Conservation (phyloP, 2,329 filamentous ascomycete species). For the Achaetomium macrosporum region DNA sequence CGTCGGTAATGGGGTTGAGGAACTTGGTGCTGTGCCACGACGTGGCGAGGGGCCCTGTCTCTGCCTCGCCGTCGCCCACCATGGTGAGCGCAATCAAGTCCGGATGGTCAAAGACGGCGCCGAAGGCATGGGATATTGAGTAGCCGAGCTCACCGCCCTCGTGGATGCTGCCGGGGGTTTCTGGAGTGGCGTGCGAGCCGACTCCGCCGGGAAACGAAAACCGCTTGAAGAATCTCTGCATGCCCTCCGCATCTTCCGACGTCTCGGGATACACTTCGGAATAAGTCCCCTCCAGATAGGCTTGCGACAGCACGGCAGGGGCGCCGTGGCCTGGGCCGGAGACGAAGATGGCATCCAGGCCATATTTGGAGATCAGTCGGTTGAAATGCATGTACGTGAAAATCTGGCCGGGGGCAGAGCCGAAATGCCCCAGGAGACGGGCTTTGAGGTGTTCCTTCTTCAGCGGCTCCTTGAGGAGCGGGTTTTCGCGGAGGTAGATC, state of each 20-base stretch:
- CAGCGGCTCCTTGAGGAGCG: slow-evolving; percentile 63
- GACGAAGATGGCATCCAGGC: slow-evolving; percentile 65
- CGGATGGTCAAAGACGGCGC: slow-evolving; percentile 69
- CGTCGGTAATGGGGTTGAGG: slow-evolving; percentile 71
- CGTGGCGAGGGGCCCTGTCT: slow-evolving; percentile 72
- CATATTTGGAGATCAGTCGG: slow-evolving; percentile 73
- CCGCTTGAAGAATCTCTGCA: slow-evolving; percentile 74
- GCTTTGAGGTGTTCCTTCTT: slow-evolving; percentile 66
- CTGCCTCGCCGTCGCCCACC: slow-evolving; percentile 76
- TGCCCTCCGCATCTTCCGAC: slow-evolving; percentile 59
- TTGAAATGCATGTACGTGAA: slow-evolving; percentile 83
- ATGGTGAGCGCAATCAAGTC: slow-evolving; percentile 69
- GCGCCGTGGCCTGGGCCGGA: slow-evolving; percentile 75
- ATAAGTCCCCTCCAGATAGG: slow-evolving; percentile 72
- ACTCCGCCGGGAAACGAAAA: slow-evolving; percentile 79
- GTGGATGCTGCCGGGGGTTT: slow-evolving; percentile 71
- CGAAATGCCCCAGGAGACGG: slow-evolving; percentile 71
- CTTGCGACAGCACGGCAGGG: slow-evolving; percentile 68
- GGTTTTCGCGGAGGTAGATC: slow-evolving; percentile 72
- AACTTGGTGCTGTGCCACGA: slow-evolving; percentile 82
- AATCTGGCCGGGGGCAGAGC: slow-evolving; percentile 72
- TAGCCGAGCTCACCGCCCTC: slow-evolving; percentile 81
- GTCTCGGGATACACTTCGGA: slow-evolving; percentile 72
- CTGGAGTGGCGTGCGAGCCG: slow-evolving; percentile 70
- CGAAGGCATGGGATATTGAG: slow-evolving; percentile 72